Conservation (phyloP, 495 filamentous ascomycete species). For the Physcia stellaris region DNA sequence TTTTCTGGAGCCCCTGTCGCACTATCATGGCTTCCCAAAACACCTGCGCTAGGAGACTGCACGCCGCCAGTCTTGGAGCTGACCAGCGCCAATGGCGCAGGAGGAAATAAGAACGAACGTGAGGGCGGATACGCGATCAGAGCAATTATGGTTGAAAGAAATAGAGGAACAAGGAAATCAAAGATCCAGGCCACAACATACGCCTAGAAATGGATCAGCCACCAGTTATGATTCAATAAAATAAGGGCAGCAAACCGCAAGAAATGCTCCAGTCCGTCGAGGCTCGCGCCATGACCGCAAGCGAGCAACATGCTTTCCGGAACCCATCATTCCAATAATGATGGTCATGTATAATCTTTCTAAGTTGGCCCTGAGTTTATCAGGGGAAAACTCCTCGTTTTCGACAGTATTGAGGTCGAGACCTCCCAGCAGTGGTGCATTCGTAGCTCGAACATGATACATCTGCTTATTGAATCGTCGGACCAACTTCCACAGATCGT, state of each 20-base stretch:
- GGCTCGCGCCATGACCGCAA: conserved; percentile 71
- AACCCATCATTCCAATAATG: conserved; percentile 49
- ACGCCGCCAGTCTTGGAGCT: conserved; percentile 47
- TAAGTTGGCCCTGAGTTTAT: conserved; percentile 68
- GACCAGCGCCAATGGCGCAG: conserved; percentile 52
- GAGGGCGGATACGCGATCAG: conserved; percentile 55
- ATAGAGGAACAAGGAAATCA: conserved; percentile 55
- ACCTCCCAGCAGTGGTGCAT: conserved; percentile 36
- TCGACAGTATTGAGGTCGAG: conserved; percentile 74
- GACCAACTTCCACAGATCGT: conserved; percentile 70
- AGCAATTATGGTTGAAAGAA: conserved; percentile 42
- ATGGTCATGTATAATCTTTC: conserved; percentile 80
- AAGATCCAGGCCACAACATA: conserved; percentile 67
- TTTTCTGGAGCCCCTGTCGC: conserved; percentile 72
- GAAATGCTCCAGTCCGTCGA: conserved; percentile 53
- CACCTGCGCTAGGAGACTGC: conserved; percentile 54
- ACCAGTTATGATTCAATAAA: not conserved
- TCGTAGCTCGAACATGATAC: conserved; percentile 66
- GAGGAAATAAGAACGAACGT: conserved; percentile 58
- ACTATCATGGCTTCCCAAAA: conserved; percentile 64
- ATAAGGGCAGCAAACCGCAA: conserved; percentile 28
- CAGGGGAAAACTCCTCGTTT: conserved; percentile 74
- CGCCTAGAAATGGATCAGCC: conserved; percentile 25
- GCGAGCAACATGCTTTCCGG: conserved; percentile 60
- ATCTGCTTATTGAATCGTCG: conserved; percentile 89